Conservation (phyloP, 1,284 basidiomycete species). For the Puccinia coronata region DNA sequence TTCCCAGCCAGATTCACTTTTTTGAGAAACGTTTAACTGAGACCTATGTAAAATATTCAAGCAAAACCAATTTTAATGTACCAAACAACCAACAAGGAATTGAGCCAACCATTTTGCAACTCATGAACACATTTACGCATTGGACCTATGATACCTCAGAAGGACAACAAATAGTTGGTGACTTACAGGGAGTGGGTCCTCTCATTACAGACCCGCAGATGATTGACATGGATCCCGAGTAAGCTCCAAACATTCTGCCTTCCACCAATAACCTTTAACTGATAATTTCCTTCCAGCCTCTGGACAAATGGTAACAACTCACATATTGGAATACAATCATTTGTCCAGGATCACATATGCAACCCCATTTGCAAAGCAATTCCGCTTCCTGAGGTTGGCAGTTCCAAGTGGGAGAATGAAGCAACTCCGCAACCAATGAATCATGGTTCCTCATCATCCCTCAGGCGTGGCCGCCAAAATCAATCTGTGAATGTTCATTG, state of each 20-base stretch:
- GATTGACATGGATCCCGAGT: background rate
- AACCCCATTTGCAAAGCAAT: too few relatives aligned
- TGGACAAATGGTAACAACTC: background rate
- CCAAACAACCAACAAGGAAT: background rate
- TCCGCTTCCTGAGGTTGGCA: too few relatives aligned
- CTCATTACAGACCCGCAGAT: background rate
- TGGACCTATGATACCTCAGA: background rate
- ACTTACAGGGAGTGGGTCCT: background rate
- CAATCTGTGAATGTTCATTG: too few relatives aligned
- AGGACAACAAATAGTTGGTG: background rate
- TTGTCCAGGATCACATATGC: too few relatives aligned
- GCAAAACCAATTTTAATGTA: background rate
- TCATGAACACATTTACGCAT: slow-evolving; percentile 9
- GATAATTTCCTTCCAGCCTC: background rate
- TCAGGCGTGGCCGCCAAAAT: too few relatives aligned
- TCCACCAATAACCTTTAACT: too few relatives aligned
- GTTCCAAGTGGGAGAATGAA: too few relatives aligned
- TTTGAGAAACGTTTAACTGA: background rate
- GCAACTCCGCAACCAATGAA: too few relatives aligned
- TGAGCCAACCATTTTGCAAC: background rate
- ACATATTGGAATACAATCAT: background rate
- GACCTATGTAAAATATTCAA: slow-evolving; percentile 7
- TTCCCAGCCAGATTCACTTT: background rate
- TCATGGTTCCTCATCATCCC: too few relatives aligned
- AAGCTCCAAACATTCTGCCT: background rate